Base-by-base conservation (phyloP, 2,329 filamentous ascomycete species). In the Cytospora schulzeri region DNA sequence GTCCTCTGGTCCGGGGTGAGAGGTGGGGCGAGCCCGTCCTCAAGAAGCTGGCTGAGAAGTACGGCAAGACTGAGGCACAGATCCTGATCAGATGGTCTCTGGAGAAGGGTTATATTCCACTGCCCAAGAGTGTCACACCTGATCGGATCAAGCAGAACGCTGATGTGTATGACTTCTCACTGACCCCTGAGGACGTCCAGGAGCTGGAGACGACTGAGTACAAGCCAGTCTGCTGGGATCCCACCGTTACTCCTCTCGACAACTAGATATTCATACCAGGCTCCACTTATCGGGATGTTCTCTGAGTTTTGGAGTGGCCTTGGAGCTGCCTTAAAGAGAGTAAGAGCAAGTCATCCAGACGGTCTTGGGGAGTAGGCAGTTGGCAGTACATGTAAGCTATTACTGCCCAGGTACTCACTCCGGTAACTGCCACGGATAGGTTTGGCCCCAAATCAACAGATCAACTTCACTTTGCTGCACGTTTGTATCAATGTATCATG, bases 1-100 rank as follows among this genome's bases (percentile, higher is more conserved):
- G 80, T 51, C 86, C 87, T 15, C 78, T 89, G 51, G 84, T 88
- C 1, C 79, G 83, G 53, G 93, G 91, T 63, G 79, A 90, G 77
- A 88, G 92, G 69, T 87, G 88, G 68, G 86, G 88, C 50, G 90
- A 96, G 68, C 79, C 84, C 67, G 85, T 83, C 15, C 79, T 95
- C 35, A 81, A 84, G 65, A 80, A 80, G 17, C 77, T 96, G 63
- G 86, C 88, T 1, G 80, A 88, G 70, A 93, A 92, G 78, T 86
- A 95, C 74, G 81, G 81, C 68, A 93, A 90, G 78, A 85, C 85
- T 9, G 85, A 89, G 65, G 89, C 91, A 12, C 93, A 96, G 80
- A 79, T 96, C 12, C 76, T 97, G 71, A 78, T 96, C 57, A 84
- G 92, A 68, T 97, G 92, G 84, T 91, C 90, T 69, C 75, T 96